Conservation (phyloP, 495 filamentous ascomycete genomes). For the Collariella sp. region DNA sequence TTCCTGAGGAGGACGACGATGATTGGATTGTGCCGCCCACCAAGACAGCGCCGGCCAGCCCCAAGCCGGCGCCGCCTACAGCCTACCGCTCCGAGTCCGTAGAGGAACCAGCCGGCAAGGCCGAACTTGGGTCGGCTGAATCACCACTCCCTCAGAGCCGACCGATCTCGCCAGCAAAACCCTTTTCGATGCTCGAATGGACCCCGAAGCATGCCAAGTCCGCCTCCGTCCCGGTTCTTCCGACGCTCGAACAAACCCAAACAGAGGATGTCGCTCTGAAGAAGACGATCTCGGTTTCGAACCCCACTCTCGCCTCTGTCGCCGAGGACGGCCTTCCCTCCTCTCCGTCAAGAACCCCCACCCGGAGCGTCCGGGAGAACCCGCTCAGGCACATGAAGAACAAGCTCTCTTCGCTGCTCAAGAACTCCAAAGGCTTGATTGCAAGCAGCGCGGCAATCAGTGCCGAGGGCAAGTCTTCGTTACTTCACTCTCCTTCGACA, state of each 20-base stretch:
- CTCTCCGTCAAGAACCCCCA: slow-evolving; percentile 64
- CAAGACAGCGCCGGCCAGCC: slow-evolving; percentile 22
- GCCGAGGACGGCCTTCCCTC: slow-evolving; percentile 43
- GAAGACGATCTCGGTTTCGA: slow-evolving; percentile 57
- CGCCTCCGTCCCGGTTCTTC: slow-evolving; percentile 46
- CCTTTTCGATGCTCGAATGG: slow-evolving; percentile 25
- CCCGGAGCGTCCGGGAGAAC: slow-evolving; percentile 58
- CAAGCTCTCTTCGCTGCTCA: slow-evolving; percentile 77
- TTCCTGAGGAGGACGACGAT: slow-evolving; percentile 58
- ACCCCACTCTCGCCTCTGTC: slow-evolving; percentile 41
- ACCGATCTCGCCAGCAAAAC: slow-evolving; percentile 33
- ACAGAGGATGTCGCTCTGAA: slow-evolving; percentile 36
- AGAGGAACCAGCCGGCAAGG: slow-evolving; percentile 45
- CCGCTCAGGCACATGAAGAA: slow-evolving; percentile 82
- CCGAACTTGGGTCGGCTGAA: slow-evolving; percentile 33
- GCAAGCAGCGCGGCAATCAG: slow-evolving; percentile 70
- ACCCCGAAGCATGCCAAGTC: slow-evolving; percentile 44
- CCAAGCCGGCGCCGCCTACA: slow-evolving; percentile 45
- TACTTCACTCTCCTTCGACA: slow-evolving; percentile 37
- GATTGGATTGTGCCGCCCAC: slow-evolving; percentile 73
- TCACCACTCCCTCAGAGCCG: slow-evolving; percentile 35
- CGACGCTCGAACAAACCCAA: slow-evolving; percentile 36
- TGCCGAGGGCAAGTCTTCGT: slow-evolving; percentile 59
- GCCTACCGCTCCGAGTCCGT: slow-evolving; percentile 51
- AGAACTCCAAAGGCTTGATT: slow-evolving; percentile 74